phyloP scores from a whole-genome alignment of 2,329 filamentous ascomycete species.

The Monilinia fructicola region DNA sequence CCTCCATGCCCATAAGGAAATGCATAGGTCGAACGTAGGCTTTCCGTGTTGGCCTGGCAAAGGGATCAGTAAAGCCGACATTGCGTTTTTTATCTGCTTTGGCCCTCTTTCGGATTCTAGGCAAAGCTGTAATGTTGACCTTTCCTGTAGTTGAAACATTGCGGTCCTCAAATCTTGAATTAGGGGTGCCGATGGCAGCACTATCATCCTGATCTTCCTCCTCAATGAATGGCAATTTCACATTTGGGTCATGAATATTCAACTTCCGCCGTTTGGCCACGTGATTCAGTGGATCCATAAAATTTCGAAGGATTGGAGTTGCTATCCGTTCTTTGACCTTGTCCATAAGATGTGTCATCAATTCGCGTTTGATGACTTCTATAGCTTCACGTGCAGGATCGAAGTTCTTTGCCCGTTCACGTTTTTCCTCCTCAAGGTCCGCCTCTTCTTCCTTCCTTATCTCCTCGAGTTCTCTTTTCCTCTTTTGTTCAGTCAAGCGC shows the following conservation, averaged over 20 bases:
- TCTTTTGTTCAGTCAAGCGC: slow-evolving; percentile 48
- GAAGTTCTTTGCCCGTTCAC: slow-evolving; percentile 79
- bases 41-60: slow-evolving; percentile 62
- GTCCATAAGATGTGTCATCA: slow-evolving; percentile 82
- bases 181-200: slow-evolving; percentile 63
- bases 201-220: slow-evolving; percentile 60
- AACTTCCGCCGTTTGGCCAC: slow-evolving; percentile 74
- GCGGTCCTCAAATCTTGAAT: slow-evolving; percentile 58
- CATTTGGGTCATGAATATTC: slow-evolving; percentile 70
- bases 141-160: slow-evolving; percentile 49
- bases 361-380: slow-evolving; percentile 73
- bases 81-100: slow-evolving; percentile 51
- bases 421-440: slow-evolving; percentile 88
- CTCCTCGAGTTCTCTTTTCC: slow-evolving; percentile 65
- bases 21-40: slow-evolving; percentile 75
- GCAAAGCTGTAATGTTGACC: slow-evolving; percentile 63
- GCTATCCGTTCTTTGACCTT: slow-evolving; percentile 88
- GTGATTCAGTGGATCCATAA: slow-evolving; percentile 80
- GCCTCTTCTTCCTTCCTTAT: slow-evolving; percentile 71
- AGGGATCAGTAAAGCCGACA: slow-evolving; percentile 65
- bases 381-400: slow-evolving; percentile 87
- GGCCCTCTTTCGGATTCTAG: slow-evolving; percentile 67
- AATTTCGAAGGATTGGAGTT: slow-evolving; percentile 75
- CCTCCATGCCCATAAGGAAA: slow-evolving; percentile 66
- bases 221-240: slow-evolving; percentile 56